phyloP scores from a whole-genome alignment of 495 filamentous ascomycete species.

The Sordaria brevicollis region DNA sequence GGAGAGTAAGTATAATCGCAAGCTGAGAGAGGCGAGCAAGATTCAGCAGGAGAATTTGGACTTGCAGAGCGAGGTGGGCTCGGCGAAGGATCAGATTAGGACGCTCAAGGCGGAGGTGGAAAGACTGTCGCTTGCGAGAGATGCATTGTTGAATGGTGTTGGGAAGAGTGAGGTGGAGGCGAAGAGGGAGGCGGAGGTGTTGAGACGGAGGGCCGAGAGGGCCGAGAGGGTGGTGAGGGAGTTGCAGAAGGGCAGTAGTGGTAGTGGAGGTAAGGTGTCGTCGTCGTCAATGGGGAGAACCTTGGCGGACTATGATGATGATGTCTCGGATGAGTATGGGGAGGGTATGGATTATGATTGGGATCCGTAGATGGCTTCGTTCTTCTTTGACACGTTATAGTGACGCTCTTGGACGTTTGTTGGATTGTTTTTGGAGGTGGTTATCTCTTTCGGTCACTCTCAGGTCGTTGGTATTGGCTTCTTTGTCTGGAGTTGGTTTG shows the following conservation, averaged over 20 bases:
- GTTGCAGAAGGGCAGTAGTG: conserved; percentile 2
- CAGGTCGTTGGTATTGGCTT: background rate
- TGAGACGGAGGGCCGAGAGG: background rate
- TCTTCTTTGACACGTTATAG: no score
- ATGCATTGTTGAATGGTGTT: conserved; percentile 11
- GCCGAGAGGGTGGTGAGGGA: conserved; percentile 5
- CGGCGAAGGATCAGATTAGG: conserved; percentile 1
- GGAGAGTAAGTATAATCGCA: conserved; percentile 20
- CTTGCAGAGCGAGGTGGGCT: background rate
- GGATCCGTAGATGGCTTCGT: background rate
- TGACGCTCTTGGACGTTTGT: no score
- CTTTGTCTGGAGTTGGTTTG: background rate
- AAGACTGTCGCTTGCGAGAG: conserved; percentile 3
- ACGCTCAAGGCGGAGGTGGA: conserved; percentile 12
- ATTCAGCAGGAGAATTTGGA: conserved; percentile 4
- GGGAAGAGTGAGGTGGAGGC: conserved; percentile 3
- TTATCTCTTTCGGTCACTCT: background rate
- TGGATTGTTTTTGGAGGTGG: background rate
- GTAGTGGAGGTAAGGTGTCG: background rate
- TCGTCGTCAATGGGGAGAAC: background rate
- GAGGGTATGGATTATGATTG: background rate
- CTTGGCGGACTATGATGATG: background rate
- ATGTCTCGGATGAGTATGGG: background rate
- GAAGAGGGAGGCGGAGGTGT: conserved; percentile 5
- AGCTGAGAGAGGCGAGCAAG: background rate